Evolutionary conservation across 176 grass and related monocot species (phyloP), one percentile per base, ranked within the genome.

Genomic region (Phragmites australis): DNA sequence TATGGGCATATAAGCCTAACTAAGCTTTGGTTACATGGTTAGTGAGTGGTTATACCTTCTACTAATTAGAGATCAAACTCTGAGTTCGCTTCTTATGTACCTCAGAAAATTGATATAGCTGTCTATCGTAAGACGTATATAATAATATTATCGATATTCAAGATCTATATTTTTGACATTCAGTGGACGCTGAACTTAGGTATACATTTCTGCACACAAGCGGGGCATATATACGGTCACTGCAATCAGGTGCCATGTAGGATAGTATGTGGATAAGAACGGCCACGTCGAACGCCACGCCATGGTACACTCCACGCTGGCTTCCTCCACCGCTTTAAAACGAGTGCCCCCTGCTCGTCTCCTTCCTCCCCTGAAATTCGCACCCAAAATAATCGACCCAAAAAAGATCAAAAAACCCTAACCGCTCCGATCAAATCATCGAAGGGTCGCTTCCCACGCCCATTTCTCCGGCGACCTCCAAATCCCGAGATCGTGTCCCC

Each of bases 361-460:
- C 34, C 63, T 77, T 21, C 9, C 64, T 8, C 30, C 41, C 47
- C 6, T 50, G 23, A 80, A 86, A 65, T 54, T 39, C 48, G 17
- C 37, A 47, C 21, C 16, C 2, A 30, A 42, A 51, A 73, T 30
- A 80, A 43, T 53, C 72, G 27, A 27, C 32, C 42, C 40, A 7
- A 45, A 62, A 85, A 78, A 72, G 23, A 45, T n/a, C 4, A 66
- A 55, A 69, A 80, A 72, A 66, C 18, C 56, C 76, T 46, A 65
- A 56, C 76, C 26, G 26, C 84, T 80, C 25, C 68, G 84, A 86
- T 74, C 76, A 76, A 79, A 85, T 78, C 83, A 83, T 44, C 65
- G 14, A n/a, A 2, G 44, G 9, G 40, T 9, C 30, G 50, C 63
- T 30, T 26, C 15, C 31, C 45, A 21, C 55, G 83, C 54, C 54